Evolutionary conservation across 2,329 filamentous ascomycete genomes (phyloP).

Genomic region (Cladosporium colombiae): DNA sequence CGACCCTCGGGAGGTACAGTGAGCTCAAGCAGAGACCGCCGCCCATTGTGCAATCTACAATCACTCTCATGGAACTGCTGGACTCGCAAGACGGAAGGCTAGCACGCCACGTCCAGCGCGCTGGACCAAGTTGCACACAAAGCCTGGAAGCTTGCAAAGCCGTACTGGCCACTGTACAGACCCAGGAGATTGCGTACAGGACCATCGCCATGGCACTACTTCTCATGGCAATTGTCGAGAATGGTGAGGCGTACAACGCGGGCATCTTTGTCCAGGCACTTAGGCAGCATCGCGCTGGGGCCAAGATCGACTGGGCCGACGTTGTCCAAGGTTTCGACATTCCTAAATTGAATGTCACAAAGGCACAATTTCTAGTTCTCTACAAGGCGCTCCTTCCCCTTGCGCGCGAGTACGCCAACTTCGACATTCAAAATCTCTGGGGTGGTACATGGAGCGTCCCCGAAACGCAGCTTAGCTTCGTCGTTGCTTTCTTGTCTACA

Average conservation of each 20-base stretch:
- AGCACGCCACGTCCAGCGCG: slow-evolving; percentile 67
- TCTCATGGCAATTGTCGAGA: slow-evolving; percentile 65
- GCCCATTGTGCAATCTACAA: slow-evolving; percentile 66
- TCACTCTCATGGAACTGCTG: slow-evolving; percentile 69
- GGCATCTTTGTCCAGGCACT: slow-evolving; percentile 66
- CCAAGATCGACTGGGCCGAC: slow-evolving; percentile 64
- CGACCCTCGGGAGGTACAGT: slow-evolving; percentile 68
- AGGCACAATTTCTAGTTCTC: slow-evolving; percentile 76
- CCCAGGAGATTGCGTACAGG: slow-evolving; percentile 71
- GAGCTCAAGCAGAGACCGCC: slow-evolving; percentile 62
- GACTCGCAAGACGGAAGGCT: slow-evolving; percentile 61
- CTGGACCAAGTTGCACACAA: slow-evolving; percentile 72
- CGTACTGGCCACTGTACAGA: slow-evolving; percentile 56
- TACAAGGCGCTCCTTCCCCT: slow-evolving; percentile 77
- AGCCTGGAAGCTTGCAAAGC: slow-evolving; percentile 71
- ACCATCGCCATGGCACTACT: slow-evolving; percentile 81
- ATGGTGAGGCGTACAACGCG: slow-evolving; percentile 64
- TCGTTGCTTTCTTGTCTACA: slow-evolving; percentile 80
- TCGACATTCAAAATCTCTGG: slow-evolving; percentile 90
- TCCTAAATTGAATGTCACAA: slow-evolving; percentile 71
- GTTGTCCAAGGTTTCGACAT: slow-evolving; percentile 81
- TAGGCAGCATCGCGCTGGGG: slow-evolving; percentile 56
- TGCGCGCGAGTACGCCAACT: slow-evolving; percentile 60
- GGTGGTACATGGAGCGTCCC: slow-evolving; percentile 81
- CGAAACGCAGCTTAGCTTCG: slow-evolving; percentile 89